A percentile compares a stretch with the other conserved stretches of the same genome.
Conservation (phyloP, 768 basidiomycete genomes). For the Suillus fuscotomentosus region DNA sequence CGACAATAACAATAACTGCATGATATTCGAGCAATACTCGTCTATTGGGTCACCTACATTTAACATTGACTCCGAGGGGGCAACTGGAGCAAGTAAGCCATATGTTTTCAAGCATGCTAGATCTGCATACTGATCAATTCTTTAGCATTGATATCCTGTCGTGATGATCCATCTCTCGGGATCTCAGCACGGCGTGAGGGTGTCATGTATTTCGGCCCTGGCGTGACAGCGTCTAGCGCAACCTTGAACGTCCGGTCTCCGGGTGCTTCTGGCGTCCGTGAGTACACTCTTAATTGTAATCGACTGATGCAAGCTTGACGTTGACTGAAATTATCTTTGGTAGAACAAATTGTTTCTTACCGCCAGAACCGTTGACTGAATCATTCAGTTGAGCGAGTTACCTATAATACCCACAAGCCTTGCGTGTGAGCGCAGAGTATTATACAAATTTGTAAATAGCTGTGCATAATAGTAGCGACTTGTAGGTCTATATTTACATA, state of each 20-base stretch:
- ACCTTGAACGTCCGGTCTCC: background rate
- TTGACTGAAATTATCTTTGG: background rate
- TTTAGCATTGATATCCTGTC: background rate
- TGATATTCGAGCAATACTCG: background rate
- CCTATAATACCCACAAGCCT: background rate
- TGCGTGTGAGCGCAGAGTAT: background rate
- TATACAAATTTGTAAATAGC: too few species aligned
- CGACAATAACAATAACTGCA: background rate
- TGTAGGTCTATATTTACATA: too few species aligned
- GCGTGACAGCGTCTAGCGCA: background rate
- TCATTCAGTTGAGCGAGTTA: background rate
- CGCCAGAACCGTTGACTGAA: constrained; percentile 37
- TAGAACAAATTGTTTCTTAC: constrained; percentile 32
- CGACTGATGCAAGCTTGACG: background rate
- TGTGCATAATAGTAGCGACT: too few species aligned
- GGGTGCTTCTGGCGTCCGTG: background rate
- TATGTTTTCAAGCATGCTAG: too few species aligned
- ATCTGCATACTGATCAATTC: background rate
- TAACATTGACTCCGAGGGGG: background rate
- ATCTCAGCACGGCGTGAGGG: background rate
- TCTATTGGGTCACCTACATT: background rate
- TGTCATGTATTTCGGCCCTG: background rate
- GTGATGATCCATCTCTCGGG: background rate
- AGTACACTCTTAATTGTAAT: background rate
- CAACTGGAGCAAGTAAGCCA: background rate